A percentile compares a stretch with the other conserved stretches of the same genome.
These are phyloP conservation scores for Azolla pinnata DNA, from an alignment of 75 land plant genomes.

Conservation along the genomic window DNA sequence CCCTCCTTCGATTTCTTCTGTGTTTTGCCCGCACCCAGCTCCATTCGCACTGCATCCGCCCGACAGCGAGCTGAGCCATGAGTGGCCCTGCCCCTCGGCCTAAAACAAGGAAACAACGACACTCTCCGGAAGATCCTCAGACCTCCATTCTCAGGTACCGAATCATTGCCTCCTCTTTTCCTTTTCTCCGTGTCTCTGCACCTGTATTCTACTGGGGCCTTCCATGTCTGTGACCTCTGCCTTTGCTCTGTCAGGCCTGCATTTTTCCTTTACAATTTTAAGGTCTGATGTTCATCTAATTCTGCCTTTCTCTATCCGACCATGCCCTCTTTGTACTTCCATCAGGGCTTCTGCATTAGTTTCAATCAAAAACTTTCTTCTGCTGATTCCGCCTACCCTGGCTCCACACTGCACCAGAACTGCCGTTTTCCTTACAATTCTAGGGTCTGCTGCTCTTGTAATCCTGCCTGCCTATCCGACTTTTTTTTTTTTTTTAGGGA, in stretches of 20 bases:
- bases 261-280: background rate
- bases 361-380: background rate
- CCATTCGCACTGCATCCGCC: too few relatives aligned
- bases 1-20: too few relatives aligned
- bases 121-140: background rate
- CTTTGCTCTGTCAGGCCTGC: background rate
- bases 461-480: background rate
- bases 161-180: background rate
- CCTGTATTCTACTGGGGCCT: background rate
- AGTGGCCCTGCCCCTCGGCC: background rate
- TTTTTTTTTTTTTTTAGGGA: slow-evolving; percentile 33
- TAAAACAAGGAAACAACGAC: background rate
- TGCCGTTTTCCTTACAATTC: too few relatives aligned
- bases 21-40: too few relatives aligned
- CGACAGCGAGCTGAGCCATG: too few relatives aligned
- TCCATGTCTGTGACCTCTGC: background rate
- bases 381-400: too few relatives aligned
- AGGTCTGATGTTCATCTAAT: background rate
- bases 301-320: background rate
- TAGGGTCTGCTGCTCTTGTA: background rate
- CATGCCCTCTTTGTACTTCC: too few relatives aligned
- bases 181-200: background rate
- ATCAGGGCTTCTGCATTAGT: background rate
- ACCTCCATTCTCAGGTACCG: slow-evolving; percentile 2
- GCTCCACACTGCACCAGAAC: too few relatives aligned